Evolutionary conservation across 176 grass and related monocot genomes (phyloP).

Genomic region (Juncus inflexus): DNA sequence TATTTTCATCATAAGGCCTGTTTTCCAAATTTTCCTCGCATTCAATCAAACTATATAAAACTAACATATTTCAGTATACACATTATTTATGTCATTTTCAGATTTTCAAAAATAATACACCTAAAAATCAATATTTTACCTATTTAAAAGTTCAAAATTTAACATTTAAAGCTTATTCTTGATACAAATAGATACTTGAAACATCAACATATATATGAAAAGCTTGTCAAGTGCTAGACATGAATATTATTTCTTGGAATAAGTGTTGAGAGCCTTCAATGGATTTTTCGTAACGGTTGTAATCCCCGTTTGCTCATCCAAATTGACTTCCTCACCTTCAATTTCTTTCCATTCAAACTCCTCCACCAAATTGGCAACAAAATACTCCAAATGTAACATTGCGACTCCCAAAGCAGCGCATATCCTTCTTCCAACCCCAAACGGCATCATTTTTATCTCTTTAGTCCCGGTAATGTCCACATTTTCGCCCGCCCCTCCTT

Average conservation of each 20-base stretch:
- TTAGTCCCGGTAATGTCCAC: constrained; percentile 44
- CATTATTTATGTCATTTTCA: too few relatives aligned
- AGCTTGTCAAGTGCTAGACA: not conserved
- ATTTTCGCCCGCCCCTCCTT: constrained; percentile 16
- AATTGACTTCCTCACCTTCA: constrained; percentile 44
- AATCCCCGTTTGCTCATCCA: constrained; percentile 52
- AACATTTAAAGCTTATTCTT: too few relatives aligned
- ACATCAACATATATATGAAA: too few relatives aligned
- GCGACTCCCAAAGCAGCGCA: constrained; percentile 46
- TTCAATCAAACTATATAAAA: too few relatives aligned
- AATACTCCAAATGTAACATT: constrained; percentile 58
- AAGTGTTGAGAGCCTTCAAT: constrained; percentile 35
- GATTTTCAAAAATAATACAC: too few relatives aligned
- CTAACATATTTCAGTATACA: too few relatives aligned
- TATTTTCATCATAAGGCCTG: too few relatives aligned
- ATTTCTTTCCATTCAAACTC: constrained; percentile 51
- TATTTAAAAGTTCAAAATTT: too few relatives aligned
- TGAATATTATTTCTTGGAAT: constrained; percentile 11
- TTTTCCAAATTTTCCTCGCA: too few relatives aligned
- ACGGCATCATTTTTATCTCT: constrained; percentile 61
- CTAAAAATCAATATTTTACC: too few relatives aligned
- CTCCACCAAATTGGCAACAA: constrained; percentile 48
- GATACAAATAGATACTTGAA: too few relatives aligned
- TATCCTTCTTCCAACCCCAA: constrained; percentile 47
- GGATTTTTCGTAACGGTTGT: constrained; percentile 54